Base-by-base conservation (phyloP, 169 alveolate species). In the Plasmodium relictum region DNA sequence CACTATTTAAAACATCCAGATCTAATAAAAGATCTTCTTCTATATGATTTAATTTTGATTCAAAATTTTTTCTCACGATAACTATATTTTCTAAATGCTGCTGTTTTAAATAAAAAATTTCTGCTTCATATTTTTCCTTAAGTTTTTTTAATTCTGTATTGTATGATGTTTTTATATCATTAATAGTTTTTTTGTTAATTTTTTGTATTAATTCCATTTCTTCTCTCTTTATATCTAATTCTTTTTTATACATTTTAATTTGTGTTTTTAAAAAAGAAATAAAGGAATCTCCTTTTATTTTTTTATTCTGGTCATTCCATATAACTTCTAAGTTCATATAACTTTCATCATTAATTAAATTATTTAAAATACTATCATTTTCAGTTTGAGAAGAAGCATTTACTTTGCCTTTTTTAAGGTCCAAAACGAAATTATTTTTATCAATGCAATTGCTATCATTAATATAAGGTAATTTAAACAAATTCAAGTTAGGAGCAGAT, bases 21-120 rank as follows among this genome's bases (percentile, higher is more conserved):
- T 76, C 74, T 62, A 76, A 16, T 9, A 68, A 31, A 56, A 76
- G 37, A 37, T 76, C 88, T 45, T 76, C 88, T 18, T 76, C 88
- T 48, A 76, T 44, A 52, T 76, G 54, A 56, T 22, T 31, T 76
- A 76, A 62, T 44, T 76, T 76, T 0, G 16, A 10, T 66, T 76
- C 88, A 18, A 61, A 76, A 26, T 76, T 65, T 76, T 76, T 76
- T 52, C 74, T 76, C 3, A 76, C 65, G 6, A n/a, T 62, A 24
- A 56, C 42, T 2, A 26, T 24, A 20, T 63, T 66, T 62, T 76
- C 88, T 39, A 76, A 62, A 4, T 76, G 63, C 62, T 76, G 45
- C n/a, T 76, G 61, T 63, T 76, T 76, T 44, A 76, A 9, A 41
- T 18, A 63, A 62, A 45, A 61, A 44, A 56, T 76, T 24, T 76